These are phyloP conservation scores for Diaporthe sp. DNA, from an alignment of 2,329 filamentous ascomycete genomes.

Conservation along the genomic window DNA sequence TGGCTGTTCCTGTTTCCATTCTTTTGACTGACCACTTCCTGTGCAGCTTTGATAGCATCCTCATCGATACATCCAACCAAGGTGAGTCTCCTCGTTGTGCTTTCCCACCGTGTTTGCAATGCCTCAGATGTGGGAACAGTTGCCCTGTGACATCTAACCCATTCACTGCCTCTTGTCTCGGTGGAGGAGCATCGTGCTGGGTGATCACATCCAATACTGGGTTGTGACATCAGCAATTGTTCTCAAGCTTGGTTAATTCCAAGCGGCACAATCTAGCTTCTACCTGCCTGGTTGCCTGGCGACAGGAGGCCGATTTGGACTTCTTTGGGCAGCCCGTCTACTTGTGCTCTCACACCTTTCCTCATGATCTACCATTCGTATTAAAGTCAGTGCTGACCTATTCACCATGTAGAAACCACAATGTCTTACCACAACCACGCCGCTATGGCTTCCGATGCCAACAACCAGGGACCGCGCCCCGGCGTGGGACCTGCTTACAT, in stretches of 20 bases:
- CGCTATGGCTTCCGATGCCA: constrained; percentile 46
- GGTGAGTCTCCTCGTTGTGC: constrained; percentile 1
- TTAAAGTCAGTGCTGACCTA: constrained; percentile 34
- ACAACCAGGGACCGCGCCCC: constrained; percentile 44
- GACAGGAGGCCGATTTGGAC: background rate
- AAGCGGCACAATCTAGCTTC: background rate
- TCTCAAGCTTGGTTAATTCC: too few relatives aligned
- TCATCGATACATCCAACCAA: constrained; percentile 41
- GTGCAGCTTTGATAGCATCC: constrained; percentile 40
- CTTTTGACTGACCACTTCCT: constrained; percentile 20
- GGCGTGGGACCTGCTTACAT: constrained; percentile 44
- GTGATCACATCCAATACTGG: background rate
- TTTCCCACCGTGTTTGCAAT: background rate
- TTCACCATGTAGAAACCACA: constrained; percentile 40
- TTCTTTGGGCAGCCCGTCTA: background rate
- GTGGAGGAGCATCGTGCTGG: background rate
- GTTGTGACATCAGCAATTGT: too few relatives aligned
- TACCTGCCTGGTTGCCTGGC: too few relatives aligned
- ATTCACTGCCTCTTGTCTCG: background rate
- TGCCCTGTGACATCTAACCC: too few relatives aligned
- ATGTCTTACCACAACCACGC: constrained; percentile 46
- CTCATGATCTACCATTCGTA: background rate
- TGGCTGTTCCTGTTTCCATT: background rate
- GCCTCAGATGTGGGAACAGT: background rate
- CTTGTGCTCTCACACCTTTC: background rate